Evolutionary conservation across 1,284 basidiomycete species (phyloP).

Genomic region (Paramarasmius palmivorus): DNA sequence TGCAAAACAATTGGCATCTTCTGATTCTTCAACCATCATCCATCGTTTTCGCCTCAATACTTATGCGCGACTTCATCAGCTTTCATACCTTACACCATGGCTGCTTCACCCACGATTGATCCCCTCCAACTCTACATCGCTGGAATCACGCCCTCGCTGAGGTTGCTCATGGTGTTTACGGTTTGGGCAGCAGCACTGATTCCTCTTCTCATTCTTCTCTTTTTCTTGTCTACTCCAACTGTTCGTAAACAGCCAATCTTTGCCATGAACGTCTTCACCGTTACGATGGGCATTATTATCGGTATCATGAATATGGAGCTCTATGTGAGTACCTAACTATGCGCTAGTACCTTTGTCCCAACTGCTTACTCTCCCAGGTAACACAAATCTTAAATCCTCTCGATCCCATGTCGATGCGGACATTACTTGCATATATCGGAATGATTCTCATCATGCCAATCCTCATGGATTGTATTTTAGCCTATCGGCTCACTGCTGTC

Average conservation of each 20-base stretch:
- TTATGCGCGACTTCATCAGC: too few species aligned
- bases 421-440: neutral
- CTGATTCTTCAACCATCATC: too few species aligned
- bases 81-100: too few species aligned
- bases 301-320: constrained; percentile 14
- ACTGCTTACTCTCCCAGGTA: neutral
- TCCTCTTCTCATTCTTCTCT: constrained; percentile 20
- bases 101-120: neutral
- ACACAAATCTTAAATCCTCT: neutral
- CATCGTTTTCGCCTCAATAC: too few species aligned
- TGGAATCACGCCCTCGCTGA: constrained; percentile 18
- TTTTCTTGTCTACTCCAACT: constrained; percentile 21
- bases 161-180: constrained; percentile 21
- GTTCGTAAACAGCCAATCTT: constrained; percentile 21
- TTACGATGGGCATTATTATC: constrained; percentile 17
- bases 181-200: constrained; percentile 20
- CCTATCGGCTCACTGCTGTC: neutral
- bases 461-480: neutral
- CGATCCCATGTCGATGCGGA: neutral
- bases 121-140: constrained; percentile 7
- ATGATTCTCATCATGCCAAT: neutral
- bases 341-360: neutral
- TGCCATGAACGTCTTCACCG: constrained; percentile 21
- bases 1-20: too few species aligned
- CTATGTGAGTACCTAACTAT: neutral